phyloP scores from a whole-genome alignment of 1,139 yeast species.

The Pichia cactophila region DNA sequence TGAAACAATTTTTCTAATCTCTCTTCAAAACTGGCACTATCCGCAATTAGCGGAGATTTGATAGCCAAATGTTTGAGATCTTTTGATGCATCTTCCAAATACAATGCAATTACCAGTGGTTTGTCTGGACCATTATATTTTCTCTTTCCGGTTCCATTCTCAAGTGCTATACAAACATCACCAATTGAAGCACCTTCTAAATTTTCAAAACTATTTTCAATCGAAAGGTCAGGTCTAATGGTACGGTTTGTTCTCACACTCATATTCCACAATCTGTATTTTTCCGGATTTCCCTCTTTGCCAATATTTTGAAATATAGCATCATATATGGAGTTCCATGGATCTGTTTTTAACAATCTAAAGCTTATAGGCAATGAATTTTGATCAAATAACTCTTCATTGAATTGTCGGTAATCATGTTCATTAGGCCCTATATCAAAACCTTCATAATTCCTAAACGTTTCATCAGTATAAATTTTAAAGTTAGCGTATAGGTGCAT shows the following conservation, averaged over 20 bases:
- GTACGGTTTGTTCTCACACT: constrained; percentile 71
- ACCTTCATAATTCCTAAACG: constrained; percentile 57
- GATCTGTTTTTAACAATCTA: constrained; percentile 52
- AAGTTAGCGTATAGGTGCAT: constrained; percentile 66
- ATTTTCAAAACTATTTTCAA: constrained; percentile 31
- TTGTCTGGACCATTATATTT: constrained; percentile 11
- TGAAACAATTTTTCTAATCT: constrained; percentile 10
- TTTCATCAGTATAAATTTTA: constrained; percentile 40
- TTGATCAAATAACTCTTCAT: constrained; percentile 39
- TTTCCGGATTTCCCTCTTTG: constrained; percentile 27
- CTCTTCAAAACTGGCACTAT: background rate
- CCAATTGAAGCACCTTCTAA: constrained; percentile 25
- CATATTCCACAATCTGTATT: constrained; percentile 58
- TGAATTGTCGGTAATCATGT: constrained; percentile 37
- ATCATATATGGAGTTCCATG: constrained; percentile 34
- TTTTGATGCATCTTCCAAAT: constrained; percentile 21
- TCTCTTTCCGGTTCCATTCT: constrained; percentile 12
- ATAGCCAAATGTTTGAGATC: constrained; percentile 14
- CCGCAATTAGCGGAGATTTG: background rate
- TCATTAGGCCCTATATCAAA: constrained; percentile 71
- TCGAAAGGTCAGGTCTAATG: constrained; percentile 50
- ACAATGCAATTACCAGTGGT: constrained; percentile 18
- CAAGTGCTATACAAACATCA: constrained; percentile 19
- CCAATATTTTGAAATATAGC: constrained; percentile 42
- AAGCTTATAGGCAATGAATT: constrained; percentile 44